A percentile compares a stretch with the other conserved stretches of the same genome.
These are phyloP conservation scores for Pichia sp. DNA, from an alignment of 1,139 yeast species.

Conservation along the genomic window DNA sequence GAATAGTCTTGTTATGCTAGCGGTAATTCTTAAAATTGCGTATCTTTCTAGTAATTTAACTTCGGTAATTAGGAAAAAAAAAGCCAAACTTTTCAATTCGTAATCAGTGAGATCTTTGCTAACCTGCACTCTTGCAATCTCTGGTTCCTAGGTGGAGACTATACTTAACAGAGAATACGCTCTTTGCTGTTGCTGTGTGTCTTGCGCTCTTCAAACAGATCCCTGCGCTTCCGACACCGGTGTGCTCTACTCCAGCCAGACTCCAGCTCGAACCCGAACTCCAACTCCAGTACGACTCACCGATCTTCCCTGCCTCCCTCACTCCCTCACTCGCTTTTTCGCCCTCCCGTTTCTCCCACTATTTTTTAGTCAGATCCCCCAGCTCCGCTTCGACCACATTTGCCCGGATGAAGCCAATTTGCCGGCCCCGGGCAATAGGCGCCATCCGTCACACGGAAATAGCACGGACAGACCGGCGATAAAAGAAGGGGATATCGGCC, in stretches of 20 bases:
- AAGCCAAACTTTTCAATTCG: background rate
- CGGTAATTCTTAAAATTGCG: background rate
- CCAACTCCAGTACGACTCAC: background rate
- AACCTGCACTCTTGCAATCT: background rate
- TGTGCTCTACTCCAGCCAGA: background rate
- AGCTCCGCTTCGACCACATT: background rate
- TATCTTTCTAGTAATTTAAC: background rate
- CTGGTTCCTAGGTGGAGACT: background rate
- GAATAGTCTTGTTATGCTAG: background rate
- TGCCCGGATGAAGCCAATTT: background rate
- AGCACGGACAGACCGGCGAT: background rate
- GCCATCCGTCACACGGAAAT: no score
- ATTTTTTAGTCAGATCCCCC: background rate
- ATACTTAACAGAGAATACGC: no score
- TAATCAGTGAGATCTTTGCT: background rate
- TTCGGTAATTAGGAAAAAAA: background rate
- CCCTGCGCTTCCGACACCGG: no score
- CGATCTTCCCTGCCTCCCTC: background rate
- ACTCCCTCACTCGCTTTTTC: background rate
- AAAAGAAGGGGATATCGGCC: background rate
- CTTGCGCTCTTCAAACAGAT: no score
- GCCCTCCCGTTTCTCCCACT: background rate
- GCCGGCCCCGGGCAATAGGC: background rate
- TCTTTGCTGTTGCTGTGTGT: no score
- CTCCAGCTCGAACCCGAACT: background rate